A percentile compares a stretch with the other conserved stretches of the same genome.
Evolutionary conservation across 371 early-diverging fungal species (phyloP).

Genomic region (Thermomucor indicae-seudaticae): DNA sequence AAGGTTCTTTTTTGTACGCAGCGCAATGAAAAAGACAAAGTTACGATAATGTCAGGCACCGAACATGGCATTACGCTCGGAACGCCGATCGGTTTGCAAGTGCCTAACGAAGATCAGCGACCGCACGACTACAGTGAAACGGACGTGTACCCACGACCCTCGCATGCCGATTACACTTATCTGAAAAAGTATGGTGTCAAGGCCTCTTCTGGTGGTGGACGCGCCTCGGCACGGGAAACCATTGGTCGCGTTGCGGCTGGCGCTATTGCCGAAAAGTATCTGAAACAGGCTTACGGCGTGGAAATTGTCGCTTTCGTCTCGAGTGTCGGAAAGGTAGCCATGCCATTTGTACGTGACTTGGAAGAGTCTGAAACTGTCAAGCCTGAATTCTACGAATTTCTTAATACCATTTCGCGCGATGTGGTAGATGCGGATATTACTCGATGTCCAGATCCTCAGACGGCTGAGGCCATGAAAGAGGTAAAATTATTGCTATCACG

Average conservation of each 20-base stretch:
- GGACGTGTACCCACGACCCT: slow-evolving; percentile 89
- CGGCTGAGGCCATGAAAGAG: slow-evolving; percentile 44
- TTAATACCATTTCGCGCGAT: slow-evolving; percentile 69
- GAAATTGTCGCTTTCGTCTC: slow-evolving; percentile 95
- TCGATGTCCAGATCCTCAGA: slow-evolving; percentile 41
- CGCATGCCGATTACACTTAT: slow-evolving; percentile 97
- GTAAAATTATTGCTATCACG: too few species aligned
- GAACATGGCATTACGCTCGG: slow-evolving; percentile 93
- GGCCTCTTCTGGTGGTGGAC: slow-evolving; percentile 93
- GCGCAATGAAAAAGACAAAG: slow-evolving; percentile 90
- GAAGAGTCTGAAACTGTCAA: slow-evolving; percentile 41
- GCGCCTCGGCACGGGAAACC: slow-evolving; percentile 95
- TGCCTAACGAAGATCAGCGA: slow-evolving; percentile 93
- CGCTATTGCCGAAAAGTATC: slow-evolving; percentile 94
- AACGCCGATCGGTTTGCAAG: slow-evolving; percentile 90
- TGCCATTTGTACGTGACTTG: slow-evolving; percentile 64
- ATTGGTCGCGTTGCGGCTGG: slow-evolving; percentile 97
- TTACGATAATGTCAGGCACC: slow-evolving; percentile 89
- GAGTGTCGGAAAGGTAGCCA: slow-evolving; percentile 79
- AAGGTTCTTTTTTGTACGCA: slow-evolving; percentile 11
- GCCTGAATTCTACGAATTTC: slow-evolving; percentile 60
- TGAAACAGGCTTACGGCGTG: slow-evolving; percentile 72
- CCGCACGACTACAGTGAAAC: slow-evolving; percentile 96
- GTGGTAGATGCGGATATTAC: slow-evolving; percentile 48
- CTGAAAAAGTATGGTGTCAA: slow-evolving; percentile 94